Percentiles rank a stretch among this genome's conserved stretches.
These are phyloP conservation scores for Stramenopiles sp. DNA, from an alignment of 352 stramenopile genomes.

Conservation along the genomic window DNA sequence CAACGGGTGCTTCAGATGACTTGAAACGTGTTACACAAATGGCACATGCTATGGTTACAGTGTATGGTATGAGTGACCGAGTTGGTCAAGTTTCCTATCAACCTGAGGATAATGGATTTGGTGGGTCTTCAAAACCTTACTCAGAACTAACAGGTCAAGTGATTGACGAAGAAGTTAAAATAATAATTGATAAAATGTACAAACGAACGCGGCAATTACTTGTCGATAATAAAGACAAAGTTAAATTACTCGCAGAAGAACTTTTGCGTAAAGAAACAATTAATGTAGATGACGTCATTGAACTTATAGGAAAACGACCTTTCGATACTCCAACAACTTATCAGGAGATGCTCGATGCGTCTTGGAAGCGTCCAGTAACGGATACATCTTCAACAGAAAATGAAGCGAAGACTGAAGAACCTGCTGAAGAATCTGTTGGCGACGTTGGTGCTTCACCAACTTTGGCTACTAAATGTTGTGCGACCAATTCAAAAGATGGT, in stretches of 20 bases:
- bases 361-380: too few relatives aligned
- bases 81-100: constrained; percentile 84
- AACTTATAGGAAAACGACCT: constrained; percentile 11
- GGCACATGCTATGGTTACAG: constrained; percentile 85
- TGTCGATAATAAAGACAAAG: constrained; percentile 49
- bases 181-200: constrained; percentile 87
- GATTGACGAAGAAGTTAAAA: constrained; percentile 91
- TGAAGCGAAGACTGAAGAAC: too few relatives aligned
- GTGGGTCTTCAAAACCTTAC: constrained; percentile 58
- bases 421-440: too few relatives aligned
- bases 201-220: constrained; percentile 66
- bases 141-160: constrained; percentile 73
- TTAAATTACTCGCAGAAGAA: constrained; percentile 63
- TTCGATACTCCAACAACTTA: too few relatives aligned
- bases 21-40: constrained; percentile 56
- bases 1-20: constrained; percentile 39
- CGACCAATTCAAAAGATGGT: too few relatives aligned
- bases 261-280: constrained; percentile 95
- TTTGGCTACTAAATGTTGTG: too few relatives aligned
- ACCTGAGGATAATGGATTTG: constrained; percentile 38
- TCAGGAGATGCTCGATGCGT: too few relatives aligned
- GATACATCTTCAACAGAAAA: too few relatives aligned
- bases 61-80: constrained; percentile 90
- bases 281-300: constrained; percentile 38
- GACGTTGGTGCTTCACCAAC: too few relatives aligned